A percentile compares a stretch with the other conserved stretches of the same genome.
Conservation (phyloP, 495 filamentous ascomycete species). For the Aspergillus kassunensis region DNA sequence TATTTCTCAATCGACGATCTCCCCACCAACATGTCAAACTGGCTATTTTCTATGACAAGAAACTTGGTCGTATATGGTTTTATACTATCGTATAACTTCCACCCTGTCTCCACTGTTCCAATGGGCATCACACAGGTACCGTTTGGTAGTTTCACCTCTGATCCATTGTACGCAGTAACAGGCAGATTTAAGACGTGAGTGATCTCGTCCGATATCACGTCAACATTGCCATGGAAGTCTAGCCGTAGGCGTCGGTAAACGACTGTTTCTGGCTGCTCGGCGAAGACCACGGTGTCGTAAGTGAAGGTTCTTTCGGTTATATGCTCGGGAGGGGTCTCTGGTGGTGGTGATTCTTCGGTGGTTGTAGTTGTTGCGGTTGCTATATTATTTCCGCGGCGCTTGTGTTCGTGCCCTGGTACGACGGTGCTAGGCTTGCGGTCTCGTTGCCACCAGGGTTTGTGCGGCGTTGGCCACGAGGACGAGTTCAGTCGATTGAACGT, state of each 20-base stretch:
- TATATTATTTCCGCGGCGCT: too few species aligned
- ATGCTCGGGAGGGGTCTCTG: background rate
- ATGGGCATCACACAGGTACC: background rate
- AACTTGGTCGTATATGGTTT: background rate
- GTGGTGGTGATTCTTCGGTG: too few species aligned
- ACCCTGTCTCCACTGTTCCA: background rate
- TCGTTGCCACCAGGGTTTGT: background rate
- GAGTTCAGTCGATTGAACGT: background rate
- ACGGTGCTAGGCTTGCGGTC: too few species aligned
- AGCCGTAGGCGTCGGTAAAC: background rate
- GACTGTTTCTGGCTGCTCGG: background rate
- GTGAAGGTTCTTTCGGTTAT: background rate
- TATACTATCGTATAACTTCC: background rate
- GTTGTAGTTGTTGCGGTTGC: too few species aligned
- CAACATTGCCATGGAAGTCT: background rate
- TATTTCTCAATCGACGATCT: background rate
- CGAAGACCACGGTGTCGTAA: background rate
- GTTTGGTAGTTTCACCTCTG: background rate
- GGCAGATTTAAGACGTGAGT: background rate
- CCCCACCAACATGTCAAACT: constrained; percentile 5
- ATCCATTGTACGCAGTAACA: background rate
- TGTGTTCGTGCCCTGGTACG: too few species aligned
- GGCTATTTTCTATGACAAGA: background rate
- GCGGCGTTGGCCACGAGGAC: background rate
- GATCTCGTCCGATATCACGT: constrained; percentile 1